phyloP scores from a whole-genome alignment of 2,329 filamentous ascomycete species.

The Xylariaceae sp. region DNA sequence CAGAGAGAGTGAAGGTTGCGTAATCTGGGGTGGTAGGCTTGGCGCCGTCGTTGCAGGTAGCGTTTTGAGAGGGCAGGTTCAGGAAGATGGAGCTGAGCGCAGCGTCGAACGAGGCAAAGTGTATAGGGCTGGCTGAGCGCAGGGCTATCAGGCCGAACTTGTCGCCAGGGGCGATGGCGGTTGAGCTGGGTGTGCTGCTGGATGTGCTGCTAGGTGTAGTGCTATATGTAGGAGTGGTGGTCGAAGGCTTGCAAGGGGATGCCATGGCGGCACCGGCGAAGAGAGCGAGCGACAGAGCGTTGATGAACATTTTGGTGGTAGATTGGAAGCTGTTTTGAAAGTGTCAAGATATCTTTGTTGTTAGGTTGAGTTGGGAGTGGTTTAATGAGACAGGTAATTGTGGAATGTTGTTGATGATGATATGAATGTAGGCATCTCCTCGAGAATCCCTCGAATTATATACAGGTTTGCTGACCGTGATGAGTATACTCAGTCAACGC shows the following conservation, averaged over 20 bases:
- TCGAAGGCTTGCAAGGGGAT: constrained; percentile 1
- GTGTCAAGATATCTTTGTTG: background rate
- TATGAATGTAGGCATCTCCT: background rate
- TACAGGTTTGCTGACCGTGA: background rate
- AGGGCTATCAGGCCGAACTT: constrained; percentile 59
- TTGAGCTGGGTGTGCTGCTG: constrained; percentile 29
- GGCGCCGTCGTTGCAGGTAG: constrained; percentile 53
- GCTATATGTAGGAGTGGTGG: constrained; percentile 1
- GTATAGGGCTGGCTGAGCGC: constrained; percentile 56
- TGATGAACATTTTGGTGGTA: constrained; percentile 46
- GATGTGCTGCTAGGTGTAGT: constrained; percentile 34
- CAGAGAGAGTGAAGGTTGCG: constrained; percentile 58
- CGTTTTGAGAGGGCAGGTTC: constrained; percentile 52
- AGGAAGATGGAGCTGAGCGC: constrained; percentile 52
- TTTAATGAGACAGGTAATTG: background rate
- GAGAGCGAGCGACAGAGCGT: constrained; percentile 59
- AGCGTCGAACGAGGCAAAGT: constrained; percentile 55
- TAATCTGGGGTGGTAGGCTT: constrained; percentile 41
- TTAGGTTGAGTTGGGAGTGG: background rate
- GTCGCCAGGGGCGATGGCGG: constrained; percentile 36
- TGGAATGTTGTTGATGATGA: background rate
- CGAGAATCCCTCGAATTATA: constrained; percentile 4
- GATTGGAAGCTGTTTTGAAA: background rate
- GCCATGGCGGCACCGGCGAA: constrained; percentile 43
- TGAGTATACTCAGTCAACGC: background rate